Evolutionary conservation across 148 eudicot genomes (phyloP), one percentile per base, ranked within the genome.

Genomic region (Spergularia bocconei): DNA sequence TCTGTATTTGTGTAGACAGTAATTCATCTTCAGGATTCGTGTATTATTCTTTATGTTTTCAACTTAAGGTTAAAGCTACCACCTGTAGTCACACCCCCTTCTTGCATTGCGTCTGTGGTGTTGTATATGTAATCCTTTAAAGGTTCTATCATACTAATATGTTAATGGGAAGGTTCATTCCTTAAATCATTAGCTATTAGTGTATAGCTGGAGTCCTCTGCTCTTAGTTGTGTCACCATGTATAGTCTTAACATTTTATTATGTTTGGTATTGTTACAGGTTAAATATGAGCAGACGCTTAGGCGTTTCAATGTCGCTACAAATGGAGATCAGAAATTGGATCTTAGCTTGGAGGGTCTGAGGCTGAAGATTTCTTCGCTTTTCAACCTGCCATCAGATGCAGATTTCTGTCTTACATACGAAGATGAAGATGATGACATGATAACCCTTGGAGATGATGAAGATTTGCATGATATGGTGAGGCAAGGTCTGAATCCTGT

Each of bases 391-490:
- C 64, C 88, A 61, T 72, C 86, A 29, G 86, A 83, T 72, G 75
- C 82, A 41, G 85, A 81, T 50, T 76, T 96, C 17, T 59, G 69
- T 11, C 80, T 96, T 51, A 92, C 97, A 12, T 96, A 96, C 63
- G 21, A 79, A 71, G 99, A 96, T 79, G 99, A 96, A 81, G 99
- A 96, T 74, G 74, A 74, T 59, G 99, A 96, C 82, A 53, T 77
- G 15, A 93, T 96, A 25, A 80, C 94, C 19, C 91, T 96, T 64
- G 97, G 65, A 16, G 93, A 92, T 38, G 91, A 96, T 41, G 93
- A 91, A 58, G 99, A 96, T 79, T 84, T 96, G 33, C 76, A 52
- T 66, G 99, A 96, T 86, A 87, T 87, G 11, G 78, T 89, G 74
- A 85, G 66, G 36, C 99, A 96, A 79, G 86, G 76, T 50, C 77